A percentile compares a stretch with the other conserved stretches of the same genome.
Conservation (phyloP, 306 rosid species). For the Quillaja saponaria region DNA sequence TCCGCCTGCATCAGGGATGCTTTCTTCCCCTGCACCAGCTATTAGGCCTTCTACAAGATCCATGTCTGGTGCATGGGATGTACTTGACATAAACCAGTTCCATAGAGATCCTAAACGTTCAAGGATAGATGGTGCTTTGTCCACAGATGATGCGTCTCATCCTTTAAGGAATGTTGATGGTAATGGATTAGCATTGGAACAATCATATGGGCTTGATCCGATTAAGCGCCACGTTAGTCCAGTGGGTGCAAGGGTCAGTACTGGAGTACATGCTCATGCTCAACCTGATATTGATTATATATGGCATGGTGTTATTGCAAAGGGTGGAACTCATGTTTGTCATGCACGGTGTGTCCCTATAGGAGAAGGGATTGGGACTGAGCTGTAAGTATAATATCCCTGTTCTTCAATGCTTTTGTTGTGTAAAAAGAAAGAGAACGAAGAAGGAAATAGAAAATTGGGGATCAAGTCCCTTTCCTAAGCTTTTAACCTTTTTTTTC, state of each 20-base stretch:
- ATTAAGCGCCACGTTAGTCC: conserved; percentile 58
- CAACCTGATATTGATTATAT: conserved; percentile 70
- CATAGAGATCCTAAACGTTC: conserved; percentile 80
- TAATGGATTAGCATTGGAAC: conserved; percentile 55
- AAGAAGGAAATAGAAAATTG: conserved; percentile 9
- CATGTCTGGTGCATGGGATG: conserved; percentile 73
- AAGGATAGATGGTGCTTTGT: conserved; percentile 62
- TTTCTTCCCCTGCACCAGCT: conserved; percentile 68
- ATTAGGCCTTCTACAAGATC: conserved; percentile 61
- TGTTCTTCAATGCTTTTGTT: conserved; percentile 26
- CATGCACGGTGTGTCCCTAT: conserved; percentile 91
- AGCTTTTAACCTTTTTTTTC: conserved; percentile 5
- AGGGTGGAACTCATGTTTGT: conserved; percentile 98
- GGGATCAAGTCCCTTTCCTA: conserved; percentile 7
- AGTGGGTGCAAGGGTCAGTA: conserved; percentile 45
- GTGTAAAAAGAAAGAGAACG: conserved; percentile 1
- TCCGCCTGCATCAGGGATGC: conserved; percentile 72
- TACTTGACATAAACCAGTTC: conserved; percentile 67
- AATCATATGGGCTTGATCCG: conserved; percentile 52
- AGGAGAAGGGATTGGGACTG: conserved; percentile 78
- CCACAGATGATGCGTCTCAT: conserved; percentile 55
- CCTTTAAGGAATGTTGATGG: conserved; percentile 61
- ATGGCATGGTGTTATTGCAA: conserved; percentile 95
- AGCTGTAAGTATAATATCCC: conserved; percentile 73
- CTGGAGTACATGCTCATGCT: conserved; percentile 51